Percentiles rank a stretch among this genome's conserved stretches.
Evolutionary conservation across 139 green algal species (phyloP).

Genomic region (Volvox reticuliferus): DNA sequence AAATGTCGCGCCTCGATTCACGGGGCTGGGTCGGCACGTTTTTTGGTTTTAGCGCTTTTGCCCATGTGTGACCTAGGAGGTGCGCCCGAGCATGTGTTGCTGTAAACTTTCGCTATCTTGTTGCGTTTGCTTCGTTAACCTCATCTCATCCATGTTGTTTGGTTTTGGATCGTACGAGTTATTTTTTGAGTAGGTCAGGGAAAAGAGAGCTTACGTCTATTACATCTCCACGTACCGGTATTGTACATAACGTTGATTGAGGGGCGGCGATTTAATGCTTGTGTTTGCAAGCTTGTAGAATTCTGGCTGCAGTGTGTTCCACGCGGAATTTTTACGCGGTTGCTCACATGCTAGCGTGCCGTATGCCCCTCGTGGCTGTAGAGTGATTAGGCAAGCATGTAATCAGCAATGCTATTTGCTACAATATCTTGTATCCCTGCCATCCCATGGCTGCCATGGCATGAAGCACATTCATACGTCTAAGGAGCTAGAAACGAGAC

Average conservation of each 20-base stretch:
- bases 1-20: conserved; percentile 13
- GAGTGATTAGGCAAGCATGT: too few species aligned
- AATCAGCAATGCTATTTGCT: too few species aligned
- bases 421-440: too few species aligned
- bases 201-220: neutral
- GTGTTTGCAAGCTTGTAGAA: neutral
- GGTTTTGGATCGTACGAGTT: conserved; percentile 19
- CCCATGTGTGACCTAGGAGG: neutral
- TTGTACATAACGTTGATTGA: conserved; percentile 26
- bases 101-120: conserved; percentile 15
- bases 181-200: neutral
- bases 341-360: neutral
- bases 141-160: conserved; percentile 26
- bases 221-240: neutral
- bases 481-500: too few species aligned
- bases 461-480: too few species aligned
- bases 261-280: neutral
- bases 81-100: conserved; percentile 2
- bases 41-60: conserved; percentile 33
- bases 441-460: too few species aligned
- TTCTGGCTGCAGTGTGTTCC: neutral
- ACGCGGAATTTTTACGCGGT: neutral
- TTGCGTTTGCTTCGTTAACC: conserved; percentile 27
- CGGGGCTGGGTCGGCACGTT: conserved; percentile 23
- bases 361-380: too few species aligned